Base-by-base conservation (phyloP, 371 early-diverging fungal species). In the Amoeboaphelidium occidentale region DNA sequence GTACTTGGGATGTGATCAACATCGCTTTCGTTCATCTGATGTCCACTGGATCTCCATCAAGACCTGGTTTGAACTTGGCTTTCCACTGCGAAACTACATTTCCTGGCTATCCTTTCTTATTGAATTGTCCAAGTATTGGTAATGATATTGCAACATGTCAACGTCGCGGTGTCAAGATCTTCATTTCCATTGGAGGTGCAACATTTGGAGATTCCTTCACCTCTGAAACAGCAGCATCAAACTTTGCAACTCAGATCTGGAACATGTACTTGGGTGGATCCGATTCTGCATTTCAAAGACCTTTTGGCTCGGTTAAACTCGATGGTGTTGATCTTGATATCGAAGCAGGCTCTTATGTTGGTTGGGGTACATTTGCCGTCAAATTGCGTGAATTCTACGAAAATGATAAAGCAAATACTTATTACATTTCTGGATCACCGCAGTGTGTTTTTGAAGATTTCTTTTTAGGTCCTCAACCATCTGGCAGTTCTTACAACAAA, bases 261-360 rank as follows among this genome's bases (percentile, higher is more conserved):
- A 55, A 76, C 50, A 52, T 74, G 49, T 75, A 77, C 55, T 63
- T 74, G 43, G 65, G 59, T 3, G 72, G 75, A 3, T 10, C 10
- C 17, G 39, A 32, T 49, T 51, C 3, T 57, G 68, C 4, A 12
- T 49, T 0, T 60, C 60, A 32, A 70, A 78, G 13, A 79, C 78
- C 0, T 75, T 81, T 47, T 77, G 73, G 3, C 10, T 62, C 65
- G 45, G 73, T 68, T 0, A 57, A 69, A 1, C 53, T 78, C 2
- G 79, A 81, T 53, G 78, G 81, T 0, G 61, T 77, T 27, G 79
- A 81, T 51, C 55, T 81, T 42, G 81, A 79, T 52, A 75, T 78
- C 45, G 76, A 78, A 52, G 75, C 69, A 45, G 76, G 75, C 4
- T 45, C 54, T 12, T 47, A 58, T 21, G 58, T 64, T 0, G 73